Base-by-base conservation (phyloP, 257 asterid genomes). In the Penstemon barbatus region DNA sequence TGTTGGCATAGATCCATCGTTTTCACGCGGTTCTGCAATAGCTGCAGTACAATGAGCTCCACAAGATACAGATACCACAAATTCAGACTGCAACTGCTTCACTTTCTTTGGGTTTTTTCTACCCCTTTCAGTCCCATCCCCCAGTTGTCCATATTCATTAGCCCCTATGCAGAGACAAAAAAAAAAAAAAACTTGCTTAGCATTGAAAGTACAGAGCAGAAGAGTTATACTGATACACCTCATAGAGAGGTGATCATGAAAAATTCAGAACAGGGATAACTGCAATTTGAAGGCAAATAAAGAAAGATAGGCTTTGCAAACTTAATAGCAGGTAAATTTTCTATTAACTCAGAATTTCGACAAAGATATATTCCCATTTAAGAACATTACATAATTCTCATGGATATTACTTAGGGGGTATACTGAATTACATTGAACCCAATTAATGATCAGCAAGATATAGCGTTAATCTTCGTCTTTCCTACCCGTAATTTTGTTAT, bases 41-140 rank as follows among this genome's bases (percentile, higher is more conserved):
- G 96, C 97, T 19, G 89, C 96, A 66, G 96, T 90, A 73, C 96
- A 93, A 77, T 85, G 96, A 57, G 96, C 96, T 61, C 99, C 99
- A 79, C 99, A 90, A 39, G 97, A 84, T 72, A 86, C 95, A 43
- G 93, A 83, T 63, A 88, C 68, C 70, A 91, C 97, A 66, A 76
- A 87, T 79, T 94, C 97, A 71, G 92, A 80, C 80, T 80, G 80
- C 79, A 93, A 75, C 51, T 76, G 86, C 78, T 76, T 82, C 66
- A 93, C 96, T 78, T 87, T 87, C 82, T 65, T 83, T n/a, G 99
- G 97, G 60, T 82, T 81, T 74, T 87, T 89, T 76, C 83, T 78
- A 69, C 86, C 81, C 66, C 18, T 78, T 80, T 90, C 99, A 44
- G 91, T 79, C 70, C 99, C 97, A 82, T 94, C 96, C 15, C 99